Base-by-base conservation (phyloP, 345 rosid species). In the Mallotus nudiflorus region DNA sequence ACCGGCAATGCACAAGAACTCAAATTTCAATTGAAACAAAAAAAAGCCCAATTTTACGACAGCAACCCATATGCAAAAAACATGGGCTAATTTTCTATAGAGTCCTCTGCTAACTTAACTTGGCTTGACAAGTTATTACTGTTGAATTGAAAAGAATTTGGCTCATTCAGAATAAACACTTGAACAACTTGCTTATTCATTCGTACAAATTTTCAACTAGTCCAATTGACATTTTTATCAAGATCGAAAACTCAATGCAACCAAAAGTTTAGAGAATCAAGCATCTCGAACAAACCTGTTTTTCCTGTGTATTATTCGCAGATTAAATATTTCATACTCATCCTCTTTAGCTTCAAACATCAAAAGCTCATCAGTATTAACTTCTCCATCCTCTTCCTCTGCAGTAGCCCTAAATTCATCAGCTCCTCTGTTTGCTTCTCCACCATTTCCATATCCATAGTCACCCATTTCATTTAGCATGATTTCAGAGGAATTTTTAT, bases 251-350 rank as follows among this genome's bases (percentile, higher is more conserved):
- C 39, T 18, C n/a, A 4, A 52, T n/a, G 33, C 57, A 67, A 70
- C 46, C 12, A 69, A 61, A 56, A 53, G 28, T 33, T 48, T 29
- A 25, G 57, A 22, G 20, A 58, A 37, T 14, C 48, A 57, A 67
- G 28, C 37, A 65, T 62, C 61, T 60, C 37, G 42, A 49, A 76
- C 84, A 35, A 56, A 93, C 97, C 94, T 86, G 82, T 92, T 92
- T 84, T 86, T 90, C 87, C 97, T 74, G 81, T 92, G 99, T 71
- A 95, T 78, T 80, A 95, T 86, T 78, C 97, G 82, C 61, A 92
- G 84, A 77, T 86, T 69, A 75, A 95, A 95, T 4, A 92, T 82
- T 85, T 90, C 99, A 44, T 83, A 89, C 52, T 90, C 97, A 68
- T 90, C 93, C 58, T 83, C 96, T 0, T 49, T 75, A 51, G 53